Percentiles rank a stretch among this genome's conserved stretches.
These are phyloP conservation scores for Crotalaria pallida DNA, from an alignment of 306 rosid genomes.

Conservation along the genomic window DNA sequence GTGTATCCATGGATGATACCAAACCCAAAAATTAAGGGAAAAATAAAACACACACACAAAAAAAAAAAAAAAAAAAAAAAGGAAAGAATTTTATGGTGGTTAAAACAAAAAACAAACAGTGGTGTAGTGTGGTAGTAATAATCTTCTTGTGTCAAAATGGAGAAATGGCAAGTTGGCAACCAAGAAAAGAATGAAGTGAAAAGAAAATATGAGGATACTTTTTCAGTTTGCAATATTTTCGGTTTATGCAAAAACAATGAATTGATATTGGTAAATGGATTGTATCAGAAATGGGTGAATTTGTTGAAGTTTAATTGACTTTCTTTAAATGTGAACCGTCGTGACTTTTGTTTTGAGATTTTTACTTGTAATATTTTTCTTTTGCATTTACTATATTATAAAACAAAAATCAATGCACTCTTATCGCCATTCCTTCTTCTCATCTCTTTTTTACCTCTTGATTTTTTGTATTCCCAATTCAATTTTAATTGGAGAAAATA, in stretches of 20 bases:
- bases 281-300: background rate
- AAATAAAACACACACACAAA: background rate
- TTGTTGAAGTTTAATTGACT: background rate
- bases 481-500: no score
- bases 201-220: background rate
- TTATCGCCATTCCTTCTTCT: no score
- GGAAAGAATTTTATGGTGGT: background rate
- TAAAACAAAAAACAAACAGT: background rate
- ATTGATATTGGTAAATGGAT: background rate
- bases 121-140: no score
- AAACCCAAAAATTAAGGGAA: slow-evolving; percentile 5
- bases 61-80: no score
- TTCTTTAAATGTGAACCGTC: background rate
- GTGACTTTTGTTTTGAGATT: no score
- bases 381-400: no score
- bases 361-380: no score
- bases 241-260: background rate
- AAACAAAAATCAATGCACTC: no score
- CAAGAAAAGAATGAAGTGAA: background rate
- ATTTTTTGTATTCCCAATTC: no score
- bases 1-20: slow-evolving; percentile 21
- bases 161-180: background rate
- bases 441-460: no score
- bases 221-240: background rate
- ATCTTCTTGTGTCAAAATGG: slow-evolving; percentile 22